Base-by-base conservation (phyloP, 495 filamentous ascomycete genomes). In the Astrothelium macrocarpum region DNA sequence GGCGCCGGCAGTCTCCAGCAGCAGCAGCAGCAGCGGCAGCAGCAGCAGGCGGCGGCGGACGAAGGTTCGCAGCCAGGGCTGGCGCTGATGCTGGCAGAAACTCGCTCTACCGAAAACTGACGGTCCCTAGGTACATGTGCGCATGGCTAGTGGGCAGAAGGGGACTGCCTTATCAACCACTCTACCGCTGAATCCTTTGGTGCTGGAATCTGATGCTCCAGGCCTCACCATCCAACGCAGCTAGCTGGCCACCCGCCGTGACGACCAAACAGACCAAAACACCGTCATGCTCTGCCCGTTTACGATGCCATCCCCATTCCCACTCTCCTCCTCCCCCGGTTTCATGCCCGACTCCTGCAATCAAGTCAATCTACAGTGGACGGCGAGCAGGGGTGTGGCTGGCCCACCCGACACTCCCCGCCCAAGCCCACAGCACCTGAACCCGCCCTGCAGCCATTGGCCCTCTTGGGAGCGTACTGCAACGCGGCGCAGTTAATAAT, bases 311-410 rank as follows among this genome's bases (percentile, higher is more conserved):
- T n/a, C 34, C 34, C 34, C 34, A 5, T 14, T 14, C 34, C 34
- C 34, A 5, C 34, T 39, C 34, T 39, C 34, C n/a, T n/a, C 49
- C 49, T 56, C 49, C 49, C 12, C 23, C 49, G 12, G 49, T 56
- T 56, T 56, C 49, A 56, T 56, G 49, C 49, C 49, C 49, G 49
- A 29, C 49, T 56, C 49, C 49, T 56, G 49, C 49, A 56, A 56
- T 56, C 49, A 56, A 56, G 49, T 56, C 49, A 28, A 56, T 56
- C 49, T 25, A 56, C 49, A 25, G 49, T 56, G 2, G 49, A 56
- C 49, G 49, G 12, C 7, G 23, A 29, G 49, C 49, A 20, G 20
- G 49, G 49, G 49, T 26, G 49, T 49, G 45, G 45, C 25, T 11
- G 25, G 20, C 20, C 7, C 49, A 56, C 49, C 49, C 49, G 49